phyloP scores from a whole-genome alignment of 208 protist species.

The Leishmania tropica region DNA sequence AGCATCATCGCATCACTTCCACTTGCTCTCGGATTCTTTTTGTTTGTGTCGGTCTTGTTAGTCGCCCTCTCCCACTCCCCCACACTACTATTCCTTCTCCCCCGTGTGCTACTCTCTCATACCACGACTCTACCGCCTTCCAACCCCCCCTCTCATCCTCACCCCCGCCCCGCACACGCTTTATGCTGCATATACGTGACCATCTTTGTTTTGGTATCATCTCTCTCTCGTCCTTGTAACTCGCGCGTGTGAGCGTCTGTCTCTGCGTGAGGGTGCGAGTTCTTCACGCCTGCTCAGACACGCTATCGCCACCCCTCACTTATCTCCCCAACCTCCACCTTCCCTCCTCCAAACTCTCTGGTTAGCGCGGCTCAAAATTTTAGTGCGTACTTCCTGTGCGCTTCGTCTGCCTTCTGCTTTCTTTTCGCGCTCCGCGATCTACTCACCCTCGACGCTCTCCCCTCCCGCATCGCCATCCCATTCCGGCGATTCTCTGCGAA shows the following conservation, averaged over 20 bases:
- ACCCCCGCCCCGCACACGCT: neutral
- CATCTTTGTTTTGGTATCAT: neutral
- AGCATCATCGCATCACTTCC: neutral
- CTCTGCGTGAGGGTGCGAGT: neutral
- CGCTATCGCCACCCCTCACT: neutral
- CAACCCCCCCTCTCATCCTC: neutral
- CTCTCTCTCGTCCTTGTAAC: neutral
- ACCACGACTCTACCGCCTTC: neutral
- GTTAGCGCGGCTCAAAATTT: too few species aligned
- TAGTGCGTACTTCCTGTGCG: too few species aligned
- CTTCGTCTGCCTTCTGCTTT: too few species aligned
- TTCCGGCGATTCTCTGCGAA: neutral
- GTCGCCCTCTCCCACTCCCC: too few species aligned
- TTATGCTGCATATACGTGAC: neutral
- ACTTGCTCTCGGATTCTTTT: too few species aligned
- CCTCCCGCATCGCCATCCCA: neutral
- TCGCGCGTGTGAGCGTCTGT: neutral
- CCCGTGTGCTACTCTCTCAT: too few species aligned
- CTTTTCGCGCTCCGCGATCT: too few species aligned
- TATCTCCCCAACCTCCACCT: neutral
- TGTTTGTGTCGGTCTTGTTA: too few species aligned
- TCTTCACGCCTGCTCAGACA: neutral
- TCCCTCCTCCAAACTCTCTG: too few species aligned
- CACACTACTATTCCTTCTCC: too few species aligned
- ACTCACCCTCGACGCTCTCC: neutral